These are phyloP conservation scores for Colletotrichum abscissum DNA, from an alignment of 2,329 filamentous ascomycete genomes.

Conservation along the genomic window DNA sequence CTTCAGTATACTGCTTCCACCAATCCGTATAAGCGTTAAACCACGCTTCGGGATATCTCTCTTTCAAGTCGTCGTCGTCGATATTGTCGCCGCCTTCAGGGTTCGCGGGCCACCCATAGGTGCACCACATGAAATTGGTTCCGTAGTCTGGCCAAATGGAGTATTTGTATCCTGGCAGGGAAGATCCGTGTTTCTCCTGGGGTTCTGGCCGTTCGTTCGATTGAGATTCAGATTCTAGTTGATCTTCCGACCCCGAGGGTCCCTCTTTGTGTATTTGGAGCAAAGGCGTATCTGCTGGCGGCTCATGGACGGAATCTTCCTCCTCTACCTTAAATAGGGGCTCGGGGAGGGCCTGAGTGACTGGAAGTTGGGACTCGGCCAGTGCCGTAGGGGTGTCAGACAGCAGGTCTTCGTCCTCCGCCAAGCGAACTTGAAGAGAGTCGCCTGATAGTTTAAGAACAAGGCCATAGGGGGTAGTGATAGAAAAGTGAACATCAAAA, in stretches of 20 bases:
- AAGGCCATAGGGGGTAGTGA: neutral
- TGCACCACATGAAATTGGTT: neutral
- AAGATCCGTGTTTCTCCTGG: neutral
- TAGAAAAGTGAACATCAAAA: neutral
- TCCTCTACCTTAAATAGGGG: neutral
- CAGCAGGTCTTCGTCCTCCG: neutral
- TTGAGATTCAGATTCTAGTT: no score
- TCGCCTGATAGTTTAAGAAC: neutral
- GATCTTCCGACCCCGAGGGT: no score
- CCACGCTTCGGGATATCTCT: neutral
- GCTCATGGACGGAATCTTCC: neutral
- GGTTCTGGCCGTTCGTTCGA: no score
- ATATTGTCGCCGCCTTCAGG: neutral
- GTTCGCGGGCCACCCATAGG: neutral
- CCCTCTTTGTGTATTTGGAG: neutral
- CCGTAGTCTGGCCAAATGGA: neutral
- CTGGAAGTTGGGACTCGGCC: neutral
- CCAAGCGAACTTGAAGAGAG: neutral
- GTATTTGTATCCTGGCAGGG: neutral
- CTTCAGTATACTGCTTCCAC: neutral
- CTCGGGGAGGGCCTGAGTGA: neutral
- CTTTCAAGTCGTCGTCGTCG: neutral
- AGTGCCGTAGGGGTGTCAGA: no score
- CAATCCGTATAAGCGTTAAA: neutral
- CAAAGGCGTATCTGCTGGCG: neutral